These are phyloP conservation scores for Termitomyces sp. DNA, from an alignment of 768 basidiomycete genomes.

Conservation along the genomic window DNA sequence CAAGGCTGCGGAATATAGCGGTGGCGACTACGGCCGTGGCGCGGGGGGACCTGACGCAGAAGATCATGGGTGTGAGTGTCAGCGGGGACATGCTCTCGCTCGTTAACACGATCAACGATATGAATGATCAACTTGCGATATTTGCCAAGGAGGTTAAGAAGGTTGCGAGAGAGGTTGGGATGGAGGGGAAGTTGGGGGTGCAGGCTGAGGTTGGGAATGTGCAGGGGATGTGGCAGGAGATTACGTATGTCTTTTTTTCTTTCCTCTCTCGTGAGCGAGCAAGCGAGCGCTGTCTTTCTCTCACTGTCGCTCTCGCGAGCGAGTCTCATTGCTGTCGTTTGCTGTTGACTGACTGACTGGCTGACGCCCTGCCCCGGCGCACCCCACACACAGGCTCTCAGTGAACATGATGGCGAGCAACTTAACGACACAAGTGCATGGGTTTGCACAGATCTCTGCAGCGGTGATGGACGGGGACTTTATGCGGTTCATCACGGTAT, in stretches of 20 bases:
- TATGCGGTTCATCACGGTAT: slow-evolving; percentile 99
- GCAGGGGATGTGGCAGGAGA: slow-evolving; percentile 98
- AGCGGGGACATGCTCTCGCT: slow-evolving; percentile 95
- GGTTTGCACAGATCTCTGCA: slow-evolving; percentile 97
- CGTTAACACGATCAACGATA: slow-evolving; percentile 95
- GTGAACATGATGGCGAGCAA: slow-evolving; percentile 98
- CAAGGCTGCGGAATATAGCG: slow-evolving; percentile 90
- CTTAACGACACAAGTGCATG: slow-evolving; percentile 96
- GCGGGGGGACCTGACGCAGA: slow-evolving; percentile 87
- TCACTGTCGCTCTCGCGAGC: no score
- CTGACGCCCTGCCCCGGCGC: no score
- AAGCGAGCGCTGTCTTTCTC: no score
- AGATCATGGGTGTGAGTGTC: slow-evolving; percentile 88
- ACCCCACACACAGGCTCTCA: slow-evolving; percentile 57
- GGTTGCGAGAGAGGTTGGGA: slow-evolving; percentile 95
- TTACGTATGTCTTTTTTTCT: slow-evolving; percentile 56
- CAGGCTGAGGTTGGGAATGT: slow-evolving; percentile 97
- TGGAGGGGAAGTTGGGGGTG: slow-evolving; percentile 95
- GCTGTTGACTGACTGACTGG: no score
- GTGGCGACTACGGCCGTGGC: slow-evolving; percentile 94
- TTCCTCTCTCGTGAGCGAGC: no score
- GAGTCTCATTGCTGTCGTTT: no score
- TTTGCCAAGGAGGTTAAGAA: slow-evolving; percentile 75
- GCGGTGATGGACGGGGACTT: slow-evolving; percentile 99
- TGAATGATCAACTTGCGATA: slow-evolving; percentile 56